A percentile compares a stretch with the other conserved stretches of the same genome.
Evolutionary conservation across 106 monocot genomes (phyloP).

Genomic region (Dactylorhiza incarnata): DNA sequence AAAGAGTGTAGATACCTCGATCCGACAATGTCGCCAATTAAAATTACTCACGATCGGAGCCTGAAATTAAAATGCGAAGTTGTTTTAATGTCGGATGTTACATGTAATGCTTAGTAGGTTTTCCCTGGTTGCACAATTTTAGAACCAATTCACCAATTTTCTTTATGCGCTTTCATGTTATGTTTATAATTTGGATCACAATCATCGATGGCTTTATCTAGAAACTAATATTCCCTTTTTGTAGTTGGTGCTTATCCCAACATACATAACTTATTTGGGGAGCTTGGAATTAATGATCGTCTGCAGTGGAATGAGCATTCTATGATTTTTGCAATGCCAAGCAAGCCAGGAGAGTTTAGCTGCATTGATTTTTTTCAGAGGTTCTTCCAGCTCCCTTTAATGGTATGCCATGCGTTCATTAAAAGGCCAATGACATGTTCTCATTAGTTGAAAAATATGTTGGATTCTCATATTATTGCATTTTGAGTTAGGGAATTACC

Average conservation of each 20-base stretch:
- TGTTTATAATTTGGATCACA: neutral
- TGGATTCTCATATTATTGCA: neutral
- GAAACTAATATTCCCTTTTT: conserved; percentile 7
- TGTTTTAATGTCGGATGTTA: neutral
- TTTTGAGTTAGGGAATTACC: neutral
- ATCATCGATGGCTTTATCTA: neutral
- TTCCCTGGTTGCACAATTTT: neutral
- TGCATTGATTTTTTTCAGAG: conserved; percentile 97
- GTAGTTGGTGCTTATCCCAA: conserved; percentile 99
- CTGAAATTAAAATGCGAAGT: too few relatives aligned
- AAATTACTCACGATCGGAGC: too few relatives aligned
- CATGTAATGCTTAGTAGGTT: neutral
- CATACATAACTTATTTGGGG: conserved; percentile 95
- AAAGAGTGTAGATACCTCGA: too few relatives aligned
- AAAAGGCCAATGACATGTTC: neutral
- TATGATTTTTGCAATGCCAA: conserved; percentile 98
- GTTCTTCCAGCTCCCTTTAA: conserved; percentile 88
- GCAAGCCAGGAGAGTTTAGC: conserved; percentile 95
- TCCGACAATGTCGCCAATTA: too few relatives aligned
- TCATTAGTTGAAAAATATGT: neutral
- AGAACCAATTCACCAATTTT: neutral
- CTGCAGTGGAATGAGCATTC: conserved; percentile 99
- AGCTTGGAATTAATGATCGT: conserved; percentile 96
- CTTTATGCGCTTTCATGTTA: neutral
- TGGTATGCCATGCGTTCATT: conserved; percentile 38